A percentile compares a stretch with the other conserved stretches of the same genome.
Evolutionary conservation across 2,329 filamentous ascomycete species (phyloP).

Genomic region (Exophiala aquamarina): DNA sequence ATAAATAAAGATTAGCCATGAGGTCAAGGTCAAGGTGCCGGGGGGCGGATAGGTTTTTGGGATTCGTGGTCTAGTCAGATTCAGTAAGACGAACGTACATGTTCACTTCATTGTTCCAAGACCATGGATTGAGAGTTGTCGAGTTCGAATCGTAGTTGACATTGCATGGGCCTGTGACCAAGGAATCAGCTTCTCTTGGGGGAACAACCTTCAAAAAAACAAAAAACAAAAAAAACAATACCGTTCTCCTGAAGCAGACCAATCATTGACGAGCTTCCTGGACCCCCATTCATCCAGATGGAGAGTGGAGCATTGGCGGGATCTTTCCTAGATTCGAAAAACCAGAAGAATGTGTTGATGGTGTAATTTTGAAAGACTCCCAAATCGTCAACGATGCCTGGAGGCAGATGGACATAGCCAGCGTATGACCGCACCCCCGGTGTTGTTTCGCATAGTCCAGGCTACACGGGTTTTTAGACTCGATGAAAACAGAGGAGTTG

Average conservation of each 20-base stretch:
- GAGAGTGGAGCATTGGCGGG: constrained; percentile 57
- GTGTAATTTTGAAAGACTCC: constrained; percentile 51
- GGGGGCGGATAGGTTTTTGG: background rate
- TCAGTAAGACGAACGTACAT: constrained; percentile 38
- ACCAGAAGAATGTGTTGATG: constrained; percentile 68
- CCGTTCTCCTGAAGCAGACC: constrained; percentile 54
- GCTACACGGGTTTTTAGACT: constrained; percentile 32
- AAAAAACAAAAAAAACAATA: too few relatives aligned
- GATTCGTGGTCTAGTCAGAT: background rate
- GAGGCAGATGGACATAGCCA: constrained; percentile 59
- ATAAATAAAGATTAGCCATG: too few relatives aligned
- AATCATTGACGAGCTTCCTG: constrained; percentile 59
- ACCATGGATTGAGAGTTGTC: constrained; percentile 57
- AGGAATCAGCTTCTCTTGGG: too few relatives aligned
- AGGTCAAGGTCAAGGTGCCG: constrained; percentile 38
- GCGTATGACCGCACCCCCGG: constrained; percentile 56
- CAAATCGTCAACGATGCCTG: constrained; percentile 39
- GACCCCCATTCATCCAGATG: constrained; percentile 65
- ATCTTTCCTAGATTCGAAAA: constrained; percentile 58
- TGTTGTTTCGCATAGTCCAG: constrained; percentile 57
- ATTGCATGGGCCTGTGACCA: constrained; percentile 43
- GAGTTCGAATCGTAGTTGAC: constrained; percentile 54
- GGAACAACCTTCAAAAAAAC: too few relatives aligned
- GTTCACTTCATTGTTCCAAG: constrained; percentile 64
- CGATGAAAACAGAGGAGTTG: background rate